Evolutionary conservation across 2,329 filamentous ascomycete genomes (phyloP).

Genomic region (Chaetomium strumarium): DNA sequence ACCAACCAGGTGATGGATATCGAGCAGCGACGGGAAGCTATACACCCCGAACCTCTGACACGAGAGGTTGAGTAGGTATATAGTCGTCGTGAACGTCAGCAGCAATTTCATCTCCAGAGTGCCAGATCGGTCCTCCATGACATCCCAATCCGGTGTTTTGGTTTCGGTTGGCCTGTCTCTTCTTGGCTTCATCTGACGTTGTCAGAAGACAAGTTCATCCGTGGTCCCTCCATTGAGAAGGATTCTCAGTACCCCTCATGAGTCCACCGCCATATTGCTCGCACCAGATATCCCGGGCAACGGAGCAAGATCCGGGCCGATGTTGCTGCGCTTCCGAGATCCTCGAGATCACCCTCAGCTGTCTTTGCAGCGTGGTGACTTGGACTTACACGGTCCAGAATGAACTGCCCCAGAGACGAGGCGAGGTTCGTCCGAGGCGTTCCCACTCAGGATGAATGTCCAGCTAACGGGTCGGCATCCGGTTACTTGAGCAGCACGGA

Average conservation of each 20-base stretch:
- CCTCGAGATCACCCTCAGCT: constrained; percentile 18
- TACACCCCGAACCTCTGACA: too few species aligned
- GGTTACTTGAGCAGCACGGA: constrained; percentile 5
- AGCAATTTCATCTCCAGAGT: too few species aligned
- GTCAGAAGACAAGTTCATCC: not conserved
- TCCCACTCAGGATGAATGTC: not conserved
- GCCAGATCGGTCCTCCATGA: too few species aligned
- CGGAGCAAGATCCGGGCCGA: not conserved
- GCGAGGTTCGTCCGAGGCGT: constrained; percentile 11
- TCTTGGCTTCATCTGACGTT: not conserved
- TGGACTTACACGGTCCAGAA: constrained; percentile 20
- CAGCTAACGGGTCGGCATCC: constrained; percentile 9
- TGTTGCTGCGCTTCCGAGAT: constrained; percentile 12
- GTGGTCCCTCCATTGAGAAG: not conserved
- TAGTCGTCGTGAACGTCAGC: too few species aligned
- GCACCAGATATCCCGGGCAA: not conserved
- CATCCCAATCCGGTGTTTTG: too few species aligned
- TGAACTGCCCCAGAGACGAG: constrained; percentile 4
- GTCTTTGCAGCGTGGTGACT: constrained; percentile 20
- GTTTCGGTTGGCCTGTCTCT: too few species aligned
- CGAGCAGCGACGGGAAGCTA: too few species aligned
- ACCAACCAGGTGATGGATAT: not conserved
- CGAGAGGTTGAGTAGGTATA: too few species aligned
- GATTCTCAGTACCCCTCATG: constrained; percentile 10
- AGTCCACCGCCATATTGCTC: constrained; percentile 11